Base-by-base conservation (phyloP, 2,329 filamentous ascomycete genomes). In the Chlorencoelia australis region DNA sequence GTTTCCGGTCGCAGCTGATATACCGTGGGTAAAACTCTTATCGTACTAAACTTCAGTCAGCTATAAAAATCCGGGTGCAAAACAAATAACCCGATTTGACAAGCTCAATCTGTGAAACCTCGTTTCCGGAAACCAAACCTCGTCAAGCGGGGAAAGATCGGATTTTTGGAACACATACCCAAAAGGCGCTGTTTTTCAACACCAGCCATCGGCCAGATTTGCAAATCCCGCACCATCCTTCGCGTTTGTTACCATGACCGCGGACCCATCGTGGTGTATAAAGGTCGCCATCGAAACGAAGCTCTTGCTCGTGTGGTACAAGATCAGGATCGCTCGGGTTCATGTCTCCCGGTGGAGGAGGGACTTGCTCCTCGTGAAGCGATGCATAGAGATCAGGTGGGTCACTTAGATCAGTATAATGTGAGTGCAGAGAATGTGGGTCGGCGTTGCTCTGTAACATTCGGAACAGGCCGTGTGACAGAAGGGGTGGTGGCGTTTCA, bases 161-260 rank as follows among this genome's bases (percentile, higher is more conserved):
- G 4, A 16, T 21, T 13, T 20, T 13, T 13, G 7, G 6, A 4
- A 19, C 9, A 35, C 30, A 30, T 35, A 39, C 36, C 37, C 86
- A 93, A 58, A 85, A 94, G 5, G 85, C 85, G 37, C 82, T 88
- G 62, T 93, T 91, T 65, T 91, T 93, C 41, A 94, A 66, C 11
- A 88, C 83, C 36, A 89, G 71, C 86, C 86, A 93, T 33, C 83
- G 70, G 3, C 83, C 83, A 2, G 83, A 81, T 57, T 87, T 88
- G 66, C 85, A 93, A 49, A 89, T 82, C 15, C 84, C 83, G 52
- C 85, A 93, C 84, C 85, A 94, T 3, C 85, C 85, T 58, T 89
- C 84, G 27, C 85, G 79, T 65, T 88, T 87, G 61, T 87, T 87
- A 17, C 85, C 84, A 44, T 89, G 82, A 15, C 85, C 85, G 22